These are phyloP conservation scores for Malbranchea zuffiana DNA, from an alignment of 2,329 filamentous ascomycete species.

Conservation along the genomic window DNA sequence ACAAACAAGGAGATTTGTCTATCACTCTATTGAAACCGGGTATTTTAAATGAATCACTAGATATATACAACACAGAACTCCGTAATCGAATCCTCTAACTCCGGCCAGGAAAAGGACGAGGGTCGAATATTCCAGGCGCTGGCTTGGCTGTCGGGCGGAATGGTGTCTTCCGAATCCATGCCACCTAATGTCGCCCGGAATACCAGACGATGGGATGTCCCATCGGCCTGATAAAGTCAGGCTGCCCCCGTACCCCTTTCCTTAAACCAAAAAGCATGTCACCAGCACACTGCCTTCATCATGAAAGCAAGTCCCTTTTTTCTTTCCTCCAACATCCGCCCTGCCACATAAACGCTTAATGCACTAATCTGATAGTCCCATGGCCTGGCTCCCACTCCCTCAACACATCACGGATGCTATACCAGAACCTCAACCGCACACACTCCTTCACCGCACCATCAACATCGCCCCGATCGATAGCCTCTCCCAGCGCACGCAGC, in stretches of 20 bases:
- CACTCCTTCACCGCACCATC: slow-evolving; percentile 59
- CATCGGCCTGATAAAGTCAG: background rate
- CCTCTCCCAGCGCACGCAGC: slow-evolving; percentile 50
- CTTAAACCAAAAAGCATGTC: background rate
- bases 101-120: too few species aligned
- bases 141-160: background rate
- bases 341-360: slow-evolving; percentile 28
- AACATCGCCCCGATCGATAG: slow-evolving; percentile 57
- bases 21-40: too few species aligned
- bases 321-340: slow-evolving; percentile 18
- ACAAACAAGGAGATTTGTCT: too few species aligned
- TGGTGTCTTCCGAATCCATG: slow-evolving; percentile 1
- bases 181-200: background rate
- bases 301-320: slow-evolving; percentile 6
- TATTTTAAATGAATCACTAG: too few species aligned
- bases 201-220: background rate
- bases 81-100: too few species aligned
- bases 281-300: background rate
- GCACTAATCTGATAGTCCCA: slow-evolving; percentile 43
- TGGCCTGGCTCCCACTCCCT: slow-evolving; percentile 75
- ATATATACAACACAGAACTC: too few species aligned
- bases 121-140: too few species aligned
- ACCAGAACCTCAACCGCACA: slow-evolving; percentile 77
- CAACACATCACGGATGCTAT: slow-evolving; percentile 71
- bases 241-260: background rate